A percentile compares a stretch with the other conserved stretches of the same genome.
These are phyloP conservation scores for Orbilia oligospora DNA, from an alignment of 2,329 filamentous ascomycete genomes.

Conservation along the genomic window DNA sequence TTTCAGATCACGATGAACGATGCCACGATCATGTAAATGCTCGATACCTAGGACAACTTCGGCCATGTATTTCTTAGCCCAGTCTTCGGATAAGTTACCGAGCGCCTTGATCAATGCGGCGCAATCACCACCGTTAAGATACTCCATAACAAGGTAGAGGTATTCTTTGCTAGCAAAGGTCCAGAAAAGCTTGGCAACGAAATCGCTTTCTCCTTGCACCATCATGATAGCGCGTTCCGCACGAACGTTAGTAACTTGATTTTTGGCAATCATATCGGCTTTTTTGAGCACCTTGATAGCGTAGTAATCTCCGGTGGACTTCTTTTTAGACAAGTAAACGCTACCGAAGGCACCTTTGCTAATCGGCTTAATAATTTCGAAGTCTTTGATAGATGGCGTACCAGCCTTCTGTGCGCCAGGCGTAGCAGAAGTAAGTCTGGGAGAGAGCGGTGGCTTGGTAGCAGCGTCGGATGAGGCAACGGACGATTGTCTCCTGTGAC, in stretches of 20 bases:
- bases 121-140: conserved; percentile 96
- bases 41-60: conserved; percentile 98
- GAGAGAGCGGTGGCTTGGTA: conserved; percentile 80
- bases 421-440: conserved; percentile 81
- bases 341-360: conserved; percentile 99
- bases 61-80: conserved; percentile 97
- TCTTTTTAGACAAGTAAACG: conserved; percentile 98
- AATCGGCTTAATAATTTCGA: conserved; percentile 99
- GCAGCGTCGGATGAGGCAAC: conserved; percentile 81
- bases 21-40: conserved; percentile 91
- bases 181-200: conserved; percentile 99
- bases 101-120: conserved; percentile 96
- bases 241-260: conserved; percentile 99
- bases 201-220: conserved; percentile 99
- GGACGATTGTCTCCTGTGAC: conserved; percentile 92
- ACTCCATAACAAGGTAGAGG: conserved; percentile 98
- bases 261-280: conserved; percentile 99
- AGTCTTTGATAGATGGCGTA: conserved; percentile 97
- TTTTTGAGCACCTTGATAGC: conserved; percentile 99
- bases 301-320: conserved; percentile 97
- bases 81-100: conserved; percentile 92
- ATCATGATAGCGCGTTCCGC: conserved; percentile 99
- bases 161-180: conserved; percentile 99
- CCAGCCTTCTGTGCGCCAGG: conserved; percentile 87
- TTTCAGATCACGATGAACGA: conserved; percentile 96